A percentile compares a stretch with the other conserved stretches of the same genome.
Conservation (phyloP, 1,139 yeast genomes). For the Nakaseomyces delphensis region DNA sequence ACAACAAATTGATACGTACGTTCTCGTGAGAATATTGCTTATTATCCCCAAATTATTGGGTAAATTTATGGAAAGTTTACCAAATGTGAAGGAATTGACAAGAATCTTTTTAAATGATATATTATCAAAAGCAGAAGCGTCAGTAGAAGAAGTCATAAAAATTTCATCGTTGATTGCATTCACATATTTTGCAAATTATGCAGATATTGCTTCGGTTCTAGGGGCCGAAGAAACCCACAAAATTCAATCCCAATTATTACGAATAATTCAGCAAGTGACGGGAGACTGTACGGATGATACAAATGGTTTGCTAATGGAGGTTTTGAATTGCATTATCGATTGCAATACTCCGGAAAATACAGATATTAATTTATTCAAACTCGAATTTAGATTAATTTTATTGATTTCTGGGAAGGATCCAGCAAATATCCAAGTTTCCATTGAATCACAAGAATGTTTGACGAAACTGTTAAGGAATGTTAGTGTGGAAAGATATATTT, state of each 20-base stretch:
- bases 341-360: conserved; percentile 29
- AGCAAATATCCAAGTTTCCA: conserved; percentile 56
- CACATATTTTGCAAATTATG: conserved; percentile 45
- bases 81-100: conserved; percentile 35
- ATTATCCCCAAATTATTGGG: conserved; percentile 50
- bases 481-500: conserved; percentile 38
- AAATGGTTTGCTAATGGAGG: conserved; percentile 66
- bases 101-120: conserved; percentile 36
- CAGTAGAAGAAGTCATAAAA: conserved; percentile 32
- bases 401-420: conserved; percentile 65
- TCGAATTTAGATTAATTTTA: conserved; percentile 49
- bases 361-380: conserved; percentile 33
- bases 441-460: conserved; percentile 55
- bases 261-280: conserved; percentile 39
- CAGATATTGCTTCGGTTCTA: conserved; percentile 33
- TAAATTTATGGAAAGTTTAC: conserved; percentile 36
- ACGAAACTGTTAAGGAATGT: conserved; percentile 47
- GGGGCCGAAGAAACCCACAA: conserved; percentile 16
- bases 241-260: conserved; percentile 35
- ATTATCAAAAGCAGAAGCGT: conserved; percentile 27
- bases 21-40: conserved; percentile 41
- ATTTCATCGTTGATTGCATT: conserved; percentile 46
- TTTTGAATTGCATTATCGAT: conserved; percentile 44
- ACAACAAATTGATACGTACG: conserved; percentile 14
- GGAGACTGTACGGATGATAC: conserved; percentile 75